Percentiles rank a stretch among this genome's conserved stretches.
Conservation (phyloP, 2,329 filamentous ascomycete species). For the Aspergillus pseudoviridinutans region DNA sequence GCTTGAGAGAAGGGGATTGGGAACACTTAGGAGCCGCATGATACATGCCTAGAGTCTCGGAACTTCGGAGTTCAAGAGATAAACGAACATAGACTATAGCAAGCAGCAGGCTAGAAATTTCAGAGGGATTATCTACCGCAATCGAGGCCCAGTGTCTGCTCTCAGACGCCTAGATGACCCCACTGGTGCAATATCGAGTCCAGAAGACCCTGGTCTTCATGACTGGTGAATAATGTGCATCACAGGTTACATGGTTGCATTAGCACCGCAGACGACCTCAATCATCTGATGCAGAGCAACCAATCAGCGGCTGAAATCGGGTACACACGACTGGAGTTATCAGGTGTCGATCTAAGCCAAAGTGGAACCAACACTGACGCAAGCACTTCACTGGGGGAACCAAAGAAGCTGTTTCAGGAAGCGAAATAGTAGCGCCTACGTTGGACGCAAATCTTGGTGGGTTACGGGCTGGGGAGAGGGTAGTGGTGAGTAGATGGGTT, state of each 20-base stretch:
- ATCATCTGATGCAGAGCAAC: conserved; percentile 19
- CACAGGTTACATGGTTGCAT: conserved; percentile 16
- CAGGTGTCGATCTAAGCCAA: conserved; percentile 7
- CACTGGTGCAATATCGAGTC: background rate
- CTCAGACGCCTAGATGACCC: background rate
- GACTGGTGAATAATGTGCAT: conserved; percentile 5
- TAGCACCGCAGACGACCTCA: conserved; percentile 17
- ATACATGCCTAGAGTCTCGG: background rate
- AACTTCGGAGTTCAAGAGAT: background rate
- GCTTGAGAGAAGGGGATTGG: background rate
- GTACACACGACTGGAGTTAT: conserved; percentile 1
- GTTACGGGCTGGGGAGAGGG: background rate
- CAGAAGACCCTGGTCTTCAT: background rate
- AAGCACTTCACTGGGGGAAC: background rate
- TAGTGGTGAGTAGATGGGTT: background rate
- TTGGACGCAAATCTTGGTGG: background rate
- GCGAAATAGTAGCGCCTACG: background rate
- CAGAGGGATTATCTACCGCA: background rate
- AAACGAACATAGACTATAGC: background rate
- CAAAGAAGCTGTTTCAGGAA: background rate
- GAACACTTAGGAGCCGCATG: background rate
- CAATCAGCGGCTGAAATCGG: conserved; percentile 6
- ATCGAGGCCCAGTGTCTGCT: background rate
- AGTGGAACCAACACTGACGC: conserved; percentile 7
- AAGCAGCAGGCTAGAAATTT: background rate